Percentiles rank a stretch among this genome's conserved stretches.
Evolutionary conservation across 129 eudicot genomes (phyloP).

Genomic region (Helianthus annuus): DNA sequence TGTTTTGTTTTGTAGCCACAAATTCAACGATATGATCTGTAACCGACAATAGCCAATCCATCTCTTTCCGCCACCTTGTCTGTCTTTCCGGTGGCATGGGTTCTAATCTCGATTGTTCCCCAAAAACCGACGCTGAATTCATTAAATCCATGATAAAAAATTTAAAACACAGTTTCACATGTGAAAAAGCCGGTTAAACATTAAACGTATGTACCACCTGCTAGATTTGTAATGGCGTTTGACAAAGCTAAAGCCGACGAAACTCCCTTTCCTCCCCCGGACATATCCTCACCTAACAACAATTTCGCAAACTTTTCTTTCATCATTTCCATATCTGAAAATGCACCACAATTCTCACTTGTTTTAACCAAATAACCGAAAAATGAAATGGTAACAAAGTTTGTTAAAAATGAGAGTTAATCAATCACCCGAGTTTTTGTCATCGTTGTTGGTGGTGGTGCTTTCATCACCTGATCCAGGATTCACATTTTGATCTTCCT

Average conservation of each 20-base stretch:
- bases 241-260: slow-evolving; percentile 92
- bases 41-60: slow-evolving; percentile 83
- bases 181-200: too few relatives aligned
- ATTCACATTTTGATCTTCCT: slow-evolving; percentile 43
- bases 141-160: slow-evolving; percentile 2
- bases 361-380: background rate
- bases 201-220: slow-evolving; percentile 50
- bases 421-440: slow-evolving; percentile 22
- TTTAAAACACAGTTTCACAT: background rate
- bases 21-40: slow-evolving; percentile 85
- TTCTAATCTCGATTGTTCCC: slow-evolving; percentile 73
- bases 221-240: slow-evolving; percentile 93
- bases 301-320: slow-evolving; percentile 91
- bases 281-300: slow-evolving; percentile 99
- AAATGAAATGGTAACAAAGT: background rate
- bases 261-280: slow-evolving; percentile 98
- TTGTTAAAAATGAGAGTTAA: background rate
- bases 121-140: slow-evolving; percentile 76
- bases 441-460: slow-evolving; percentile 23
- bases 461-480: slow-evolving; percentile 28
- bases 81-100: slow-evolving; percentile 73
- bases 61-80: slow-evolving; percentile 77
- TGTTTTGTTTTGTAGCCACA: slow-evolving; percentile 62
- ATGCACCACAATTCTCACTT: background rate
- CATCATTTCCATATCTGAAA: slow-evolving; percentile 67